Evolutionary conservation across 2,329 filamentous ascomycete species (phyloP).

Genomic region (Epichloe scottii): DNA sequence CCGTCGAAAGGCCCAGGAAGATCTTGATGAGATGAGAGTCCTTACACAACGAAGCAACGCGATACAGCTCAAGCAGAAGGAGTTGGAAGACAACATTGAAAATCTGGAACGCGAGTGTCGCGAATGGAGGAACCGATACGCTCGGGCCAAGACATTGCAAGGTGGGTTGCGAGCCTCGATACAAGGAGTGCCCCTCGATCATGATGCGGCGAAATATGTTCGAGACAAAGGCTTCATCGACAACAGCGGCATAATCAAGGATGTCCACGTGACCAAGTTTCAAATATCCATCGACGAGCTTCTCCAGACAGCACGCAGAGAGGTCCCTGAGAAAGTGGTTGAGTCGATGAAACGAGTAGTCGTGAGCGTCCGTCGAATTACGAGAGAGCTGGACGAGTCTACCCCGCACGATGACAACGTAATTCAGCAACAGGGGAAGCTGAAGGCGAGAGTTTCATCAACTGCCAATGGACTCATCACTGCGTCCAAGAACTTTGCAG

Average conservation of each 20-base stretch:
- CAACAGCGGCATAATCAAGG: slow-evolving; percentile 68
- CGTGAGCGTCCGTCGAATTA: slow-evolving; percentile 70
- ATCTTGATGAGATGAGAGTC: slow-evolving; percentile 77
- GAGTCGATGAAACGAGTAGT: slow-evolving; percentile 83
- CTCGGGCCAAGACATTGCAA: slow-evolving; percentile 76
- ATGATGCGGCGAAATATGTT: slow-evolving; percentile 55
- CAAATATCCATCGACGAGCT: slow-evolving; percentile 91
- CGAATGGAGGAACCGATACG: slow-evolving; percentile 84
- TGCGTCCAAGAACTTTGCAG: slow-evolving; percentile 81
- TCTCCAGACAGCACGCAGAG: slow-evolving; percentile 59
- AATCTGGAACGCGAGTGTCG: slow-evolving; percentile 71
- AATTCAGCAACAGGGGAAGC: slow-evolving; percentile 48
- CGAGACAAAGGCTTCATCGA: slow-evolving; percentile 56
- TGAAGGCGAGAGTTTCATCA: slow-evolving; percentile 74
- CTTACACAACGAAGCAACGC: slow-evolving; percentile 70
- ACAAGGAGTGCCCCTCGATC: slow-evolving; percentile 55
- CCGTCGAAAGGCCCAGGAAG: slow-evolving; percentile 67
- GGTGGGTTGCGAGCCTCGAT: slow-evolving; percentile 71
- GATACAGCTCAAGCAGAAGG: slow-evolving; percentile 70
- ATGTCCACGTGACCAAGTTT: slow-evolving; percentile 88
- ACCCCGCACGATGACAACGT: slow-evolving; percentile 39
- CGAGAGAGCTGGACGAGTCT: slow-evolving; percentile 60
- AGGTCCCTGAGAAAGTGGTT: slow-evolving; percentile 63
- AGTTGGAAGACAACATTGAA: slow-evolving; percentile 62
- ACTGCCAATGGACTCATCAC: slow-evolving; percentile 95